Percentiles rank a stretch among this genome's conserved stretches.
Evolutionary conservation across 495 filamentous ascomycete genomes (phyloP).

Genomic region (Aspergillus affinis): DNA sequence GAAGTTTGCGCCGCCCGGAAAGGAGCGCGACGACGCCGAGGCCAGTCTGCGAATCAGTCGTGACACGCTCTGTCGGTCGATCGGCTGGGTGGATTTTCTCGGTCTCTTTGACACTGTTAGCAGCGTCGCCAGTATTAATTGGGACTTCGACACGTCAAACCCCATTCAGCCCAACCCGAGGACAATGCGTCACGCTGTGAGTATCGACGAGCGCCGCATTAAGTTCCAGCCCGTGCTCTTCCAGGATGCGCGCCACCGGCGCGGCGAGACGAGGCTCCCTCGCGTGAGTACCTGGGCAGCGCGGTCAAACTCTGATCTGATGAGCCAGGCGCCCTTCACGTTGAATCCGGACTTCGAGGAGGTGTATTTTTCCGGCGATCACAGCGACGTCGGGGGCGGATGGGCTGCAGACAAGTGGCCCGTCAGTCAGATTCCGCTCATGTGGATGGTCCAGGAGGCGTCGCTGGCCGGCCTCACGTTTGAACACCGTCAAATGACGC

Average conservation of each 20-base stretch:
- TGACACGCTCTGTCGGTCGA: conserved; percentile 21
- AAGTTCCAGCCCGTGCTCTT: conserved; percentile 60
- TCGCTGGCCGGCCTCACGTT: conserved; percentile 67
- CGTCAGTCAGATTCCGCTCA: conserved; percentile 68
- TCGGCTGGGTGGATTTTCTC: conserved; percentile 35
- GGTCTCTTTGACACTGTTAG: conserved; percentile 50
- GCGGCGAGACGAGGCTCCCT: conserved; percentile 44
- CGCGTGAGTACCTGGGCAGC: conserved; percentile 17
- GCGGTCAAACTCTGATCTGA: background rate
- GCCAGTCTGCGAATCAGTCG: conserved; percentile 5
- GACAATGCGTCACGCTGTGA: conserved; percentile 58
- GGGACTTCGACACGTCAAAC: conserved; percentile 4
- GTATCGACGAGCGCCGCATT: conserved; percentile 65
- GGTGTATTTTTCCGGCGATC: conserved; percentile 76
- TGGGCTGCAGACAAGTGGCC: conserved; percentile 59
- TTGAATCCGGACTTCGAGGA: conserved; percentile 39
- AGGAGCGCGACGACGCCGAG: conserved; percentile 1
- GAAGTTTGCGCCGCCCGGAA: conserved; percentile 12
- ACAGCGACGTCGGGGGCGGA: conserved; percentile 81
- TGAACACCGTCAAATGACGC: conserved; percentile 61
- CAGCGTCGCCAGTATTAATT: conserved; percentile 27
- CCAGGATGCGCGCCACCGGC: conserved; percentile 52
- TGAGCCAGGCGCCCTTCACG: background rate
- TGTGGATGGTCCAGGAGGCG: conserved; percentile 82
- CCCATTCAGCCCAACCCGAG: conserved; percentile 22